Evolutionary conservation across 495 filamentous ascomycete genomes (phyloP).

Genomic region (Penicillium malachiteum): DNA sequence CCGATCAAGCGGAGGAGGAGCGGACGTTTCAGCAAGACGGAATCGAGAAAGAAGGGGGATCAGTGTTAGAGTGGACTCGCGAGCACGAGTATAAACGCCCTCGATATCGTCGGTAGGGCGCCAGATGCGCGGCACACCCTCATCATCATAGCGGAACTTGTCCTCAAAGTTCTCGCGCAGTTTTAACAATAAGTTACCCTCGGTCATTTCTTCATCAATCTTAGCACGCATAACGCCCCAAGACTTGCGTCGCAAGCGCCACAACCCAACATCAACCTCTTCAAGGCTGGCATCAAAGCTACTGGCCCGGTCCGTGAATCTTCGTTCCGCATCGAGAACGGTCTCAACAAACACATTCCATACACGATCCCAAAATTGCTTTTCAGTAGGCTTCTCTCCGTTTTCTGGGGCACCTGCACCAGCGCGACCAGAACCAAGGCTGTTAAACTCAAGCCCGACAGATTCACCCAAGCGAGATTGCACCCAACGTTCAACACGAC

Average conservation of each 20-base stretch:
- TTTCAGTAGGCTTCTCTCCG: slow-evolving; percentile 73
- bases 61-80: slow-evolving; percentile 84
- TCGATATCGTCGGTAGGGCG: slow-evolving; percentile 97
- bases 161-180: slow-evolving; percentile 98
- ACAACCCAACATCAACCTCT: slow-evolving; percentile 90
- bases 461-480: slow-evolving; percentile 81
- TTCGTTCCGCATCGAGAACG: slow-evolving; percentile 79
- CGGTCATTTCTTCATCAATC: slow-evolving; percentile 97
- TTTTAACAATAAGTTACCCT: slow-evolving; percentile 93
- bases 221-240: slow-evolving; percentile 88
- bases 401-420: slow-evolving; percentile 76
- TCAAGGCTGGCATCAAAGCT: slow-evolving; percentile 91
- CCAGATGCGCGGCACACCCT: slow-evolving; percentile 94
- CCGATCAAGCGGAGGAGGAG: slow-evolving; percentile 73
- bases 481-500: slow-evolving; percentile 89
- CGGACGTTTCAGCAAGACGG: slow-evolving; percentile 63
- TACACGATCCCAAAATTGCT: slow-evolving; percentile 92
- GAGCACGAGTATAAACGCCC: slow-evolving; percentile 83
- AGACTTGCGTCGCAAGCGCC: slow-evolving; percentile 86
- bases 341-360: slow-evolving; percentile 84
- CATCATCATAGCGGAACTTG: slow-evolving; percentile 96
- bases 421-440: slow-evolving; percentile 79
- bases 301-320: slow-evolving; percentile 82
- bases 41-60: slow-evolving; percentile 91
- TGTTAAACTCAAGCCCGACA: slow-evolving; percentile 91